Percentiles rank a stretch among this genome's conserved stretches.
These are phyloP conservation scores for Metschnikowia sp. DNA, from an alignment of 805 yeast species.

Conservation along the genomic window DNA sequence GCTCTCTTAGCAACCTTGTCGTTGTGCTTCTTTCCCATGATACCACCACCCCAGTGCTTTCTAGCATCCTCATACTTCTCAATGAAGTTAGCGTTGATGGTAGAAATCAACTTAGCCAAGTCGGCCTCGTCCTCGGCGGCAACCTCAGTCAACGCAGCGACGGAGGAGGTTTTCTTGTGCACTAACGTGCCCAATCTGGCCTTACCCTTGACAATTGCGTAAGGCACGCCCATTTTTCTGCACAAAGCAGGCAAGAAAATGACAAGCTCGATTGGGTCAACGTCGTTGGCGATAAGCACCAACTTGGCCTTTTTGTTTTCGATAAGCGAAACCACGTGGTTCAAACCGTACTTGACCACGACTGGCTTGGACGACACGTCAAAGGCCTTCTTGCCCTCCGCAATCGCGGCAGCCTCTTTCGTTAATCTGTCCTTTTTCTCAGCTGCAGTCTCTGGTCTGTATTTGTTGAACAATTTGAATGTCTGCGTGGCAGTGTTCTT, in stretches of 20 bases:
- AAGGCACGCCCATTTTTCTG: constrained; percentile 99
- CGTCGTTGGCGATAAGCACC: constrained; percentile 97
- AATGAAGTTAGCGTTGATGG: constrained; percentile 88
- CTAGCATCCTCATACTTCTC: constrained; percentile 94
- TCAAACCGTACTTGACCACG: constrained; percentile 96
- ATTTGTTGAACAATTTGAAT: constrained; percentile 96
- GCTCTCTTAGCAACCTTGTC: constrained; percentile 79
- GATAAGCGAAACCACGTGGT: constrained; percentile 95
- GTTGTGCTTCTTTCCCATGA: constrained; percentile 91
- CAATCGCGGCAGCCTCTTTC: constrained; percentile 98
- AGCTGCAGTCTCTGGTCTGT: constrained; percentile 96
- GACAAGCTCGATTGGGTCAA: constrained; percentile 98
- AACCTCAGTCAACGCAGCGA: constrained; percentile 96
- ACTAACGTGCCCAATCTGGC: constrained; percentile 97
- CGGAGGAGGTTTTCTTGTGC: constrained; percentile 96
- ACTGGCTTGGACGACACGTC: constrained; percentile 96
- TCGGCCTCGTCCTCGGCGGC: constrained; percentile 91
- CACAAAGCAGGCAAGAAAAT: constrained; percentile 97
- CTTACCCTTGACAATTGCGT: constrained; percentile 97
- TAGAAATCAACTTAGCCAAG: constrained; percentile 86
- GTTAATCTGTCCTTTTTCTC: constrained; percentile 99
- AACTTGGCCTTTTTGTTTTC: constrained; percentile 99
- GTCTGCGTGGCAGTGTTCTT: constrained; percentile 98
- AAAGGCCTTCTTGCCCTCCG: constrained; percentile 96
- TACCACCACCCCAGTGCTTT: constrained; percentile 99